Base-by-base conservation (phyloP, 75 land plant species). In the Picea glauca region DNA sequence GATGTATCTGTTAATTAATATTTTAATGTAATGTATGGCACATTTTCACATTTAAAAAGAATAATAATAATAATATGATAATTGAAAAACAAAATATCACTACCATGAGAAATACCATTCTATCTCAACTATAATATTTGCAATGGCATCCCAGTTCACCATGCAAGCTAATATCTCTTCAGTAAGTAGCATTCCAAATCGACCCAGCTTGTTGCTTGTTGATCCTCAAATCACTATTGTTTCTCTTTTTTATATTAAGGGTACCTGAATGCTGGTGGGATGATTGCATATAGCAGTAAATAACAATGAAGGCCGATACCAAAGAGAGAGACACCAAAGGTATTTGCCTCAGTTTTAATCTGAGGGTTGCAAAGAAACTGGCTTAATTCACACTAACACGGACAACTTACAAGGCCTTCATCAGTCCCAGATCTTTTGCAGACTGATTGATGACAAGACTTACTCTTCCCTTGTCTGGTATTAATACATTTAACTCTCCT, bases 141-240 rank as follows among this genome's bases (percentile, higher is more conserved):
- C 54, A 35, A 70, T 46, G 40, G 40, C 50, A 50, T 21, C 46
- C 43, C n/a, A 70, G 0, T 40, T n/a, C 13, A 17, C 56, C 23
- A 21, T 70, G n/a, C 23, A 70, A 70, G 23, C 54, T 43, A 70
- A n/a, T 26, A 20, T 70, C 46, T 70, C 56, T 70, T 70, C n/a
- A 70, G 26, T 5, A 70, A 12, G 46, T 68, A 18, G 46, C 50
- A 68, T 20, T 68, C 68, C 72, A 38, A 67, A 35, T 67, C 14
- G 35, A 35, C 13, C 12, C 56, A 32, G 33, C 43, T 4, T 32
- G 18, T 13, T 67, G 38, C 72, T 7, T n/a, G 74, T 40, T 70
- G 23, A 20, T 20, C 20, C 21, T 68, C 21, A 40, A 68, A 35
- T 40, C 32, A 68, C 18, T 8, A 68, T 70, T 70, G 50, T 3